Base-by-base conservation (phyloP, 192 early-diverging fungal genomes). In the Ramicandelaber brevisporus region DNA sequence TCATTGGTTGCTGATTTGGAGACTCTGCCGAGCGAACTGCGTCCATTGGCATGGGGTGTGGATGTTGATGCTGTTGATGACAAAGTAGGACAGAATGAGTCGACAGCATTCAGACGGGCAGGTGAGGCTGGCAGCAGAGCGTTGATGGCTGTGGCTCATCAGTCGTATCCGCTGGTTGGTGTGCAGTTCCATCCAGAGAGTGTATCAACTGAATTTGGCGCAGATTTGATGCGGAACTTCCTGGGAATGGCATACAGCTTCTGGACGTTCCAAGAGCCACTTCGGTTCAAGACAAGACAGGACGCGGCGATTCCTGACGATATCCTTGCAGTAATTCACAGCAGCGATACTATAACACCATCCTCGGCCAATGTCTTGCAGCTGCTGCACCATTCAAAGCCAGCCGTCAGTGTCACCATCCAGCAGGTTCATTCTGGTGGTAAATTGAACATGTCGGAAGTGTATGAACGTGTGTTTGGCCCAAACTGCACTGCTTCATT, bases 111-210 rank as follows among this genome's bases (percentile, higher is more conserved):
- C n/a, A n/a, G n/a, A n/a, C n/a, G n/a, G n/a, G n/a, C n/a, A n/a
- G n/a, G 17, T 1, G 29, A 38, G n/a, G 28, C 28, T 3, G 14
- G 12, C 4, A 14, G 38, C 2, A 40, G 26, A 2, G 63, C 61
- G 2, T 58, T 96, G 7, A 87, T 88, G 85, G 86, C 64, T 1
- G 43, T 96, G 19, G 43, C 61, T 28, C 85, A 88, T 49, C 46
- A 30, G 11, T 31, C 23, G 1, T 43, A 57, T 11, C 83, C 82
- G 17, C 46, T 89, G 6, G 83, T 68, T 52, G 78, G 82, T 6
- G 79, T 96, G 21, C 90, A 96, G 37, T 92, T 92, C 43, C 90
- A 96, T 38, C 90, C 90, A 5, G 90, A 96, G 46, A 88, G 83
- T 1, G 73, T 96, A 9, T 82, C 78, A 31, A 76, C 86, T 0